Base-by-base conservation (phyloP, 352 stramenopile genomes). In the Stephanocyclus meneghinianus region DNA sequence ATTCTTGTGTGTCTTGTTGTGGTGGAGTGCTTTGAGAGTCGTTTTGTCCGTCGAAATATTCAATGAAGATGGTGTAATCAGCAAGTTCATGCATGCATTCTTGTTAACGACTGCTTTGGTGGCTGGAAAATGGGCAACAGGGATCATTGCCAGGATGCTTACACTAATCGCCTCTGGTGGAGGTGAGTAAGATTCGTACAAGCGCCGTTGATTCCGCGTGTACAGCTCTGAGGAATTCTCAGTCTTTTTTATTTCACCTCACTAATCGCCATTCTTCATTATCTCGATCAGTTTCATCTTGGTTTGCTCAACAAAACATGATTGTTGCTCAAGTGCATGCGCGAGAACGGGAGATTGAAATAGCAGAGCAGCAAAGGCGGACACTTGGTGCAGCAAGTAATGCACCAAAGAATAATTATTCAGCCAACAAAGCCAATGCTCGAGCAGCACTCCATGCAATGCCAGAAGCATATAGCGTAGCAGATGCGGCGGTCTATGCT, bases 101-200 rank as follows among this genome's bases (percentile, higher is more conserved):
- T 83, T 68, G 75, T 47, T 88, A 21, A 3, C 85, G 2, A 15
- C 87, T 26, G 81, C 75, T 7, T 63, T 88, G 8, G 15, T 90
- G 1, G 75, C 71, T 21, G 86, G 86, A 5, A 91, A 93, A 60
- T 93, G 88, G 88, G 86, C 83, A 0, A 91, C 86, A 13, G 86
- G 83, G 51, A 87, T 79, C 10, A 74, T 91, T 3, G 76, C 77
- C 40, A 55, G 84, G 30, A 75, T 91, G 26, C 67, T 92, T 11
- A 82, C 72, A 18, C 67, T 88, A 10, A 72, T 91, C 32, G 82
- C 86, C 3, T 79, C 63, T 5, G 88, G 88, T 42, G 88, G 88
- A 26, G 45, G 45, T 53, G n/a, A 53, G 45, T 53, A 9, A 21
- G 35, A 0, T 40, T 8, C 35, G 4, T 40, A 26, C 0, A 40